These are phyloP conservation scores for Eimeria sp. DNA, from an alignment of 169 alveolate species.

Conservation along the genomic window DNA sequence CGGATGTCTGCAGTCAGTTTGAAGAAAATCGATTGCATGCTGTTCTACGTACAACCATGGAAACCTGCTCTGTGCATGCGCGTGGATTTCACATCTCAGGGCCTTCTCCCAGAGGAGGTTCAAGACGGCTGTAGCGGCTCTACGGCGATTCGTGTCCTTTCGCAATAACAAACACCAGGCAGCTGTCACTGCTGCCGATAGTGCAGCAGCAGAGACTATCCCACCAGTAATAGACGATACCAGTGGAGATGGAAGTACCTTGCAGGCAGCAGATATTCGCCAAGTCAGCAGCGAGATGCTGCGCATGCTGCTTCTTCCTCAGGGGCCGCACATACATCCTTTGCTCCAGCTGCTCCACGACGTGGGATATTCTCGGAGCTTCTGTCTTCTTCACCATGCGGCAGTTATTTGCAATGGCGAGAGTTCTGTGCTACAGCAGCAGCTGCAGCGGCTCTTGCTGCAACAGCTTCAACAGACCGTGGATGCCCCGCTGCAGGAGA, in stretches of 20 bases:
- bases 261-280: slow-evolving; percentile 54
- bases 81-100: background rate
- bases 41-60: background rate
- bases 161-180: slow-evolving; percentile 42
- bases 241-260: background rate
- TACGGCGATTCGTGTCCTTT: slow-evolving; percentile 57
- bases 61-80: background rate
- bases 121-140: slow-evolving; percentile 37
- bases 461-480: slow-evolving; percentile 61
- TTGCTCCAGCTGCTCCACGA: slow-evolving; percentile 62
- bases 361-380: background rate
- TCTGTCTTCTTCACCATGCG: slow-evolving; percentile 47
- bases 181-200: slow-evolving; percentile 8
- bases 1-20: background rate
- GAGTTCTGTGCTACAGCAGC: slow-evolving; percentile 60
- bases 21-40: background rate
- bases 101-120: slow-evolving; percentile 75
- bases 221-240: background rate
- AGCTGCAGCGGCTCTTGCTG: slow-evolving; percentile 59
- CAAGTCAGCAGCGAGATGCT: slow-evolving; percentile 68
- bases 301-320: slow-evolving; percentile 45
- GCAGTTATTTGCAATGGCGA: slow-evolving; percentile 15
- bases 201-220: slow-evolving; percentile 6
- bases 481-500: slow-evolving; percentile 43
- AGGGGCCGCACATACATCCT: slow-evolving; percentile 26